Conservation (phyloP, 129 eudicot species). For the Calendula officinalis region DNA sequence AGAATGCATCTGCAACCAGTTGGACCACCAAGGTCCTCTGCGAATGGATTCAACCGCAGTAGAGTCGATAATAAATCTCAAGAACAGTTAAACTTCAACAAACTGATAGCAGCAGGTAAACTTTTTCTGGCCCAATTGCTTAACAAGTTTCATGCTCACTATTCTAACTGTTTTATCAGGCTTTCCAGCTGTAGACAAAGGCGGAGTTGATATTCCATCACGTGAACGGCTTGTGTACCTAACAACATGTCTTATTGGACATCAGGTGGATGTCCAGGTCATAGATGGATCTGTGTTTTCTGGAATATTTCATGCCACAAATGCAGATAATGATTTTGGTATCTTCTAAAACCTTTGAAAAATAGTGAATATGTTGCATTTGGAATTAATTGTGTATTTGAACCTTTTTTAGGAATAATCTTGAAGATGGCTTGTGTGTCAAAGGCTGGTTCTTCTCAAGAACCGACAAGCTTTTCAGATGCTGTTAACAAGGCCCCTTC, state of each 20-base stretch:
- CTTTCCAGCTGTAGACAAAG: slow-evolving; percentile 51
- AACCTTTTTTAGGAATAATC: too few species aligned
- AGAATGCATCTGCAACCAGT: slow-evolving; percentile 66
- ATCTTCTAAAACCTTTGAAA: too few species aligned
- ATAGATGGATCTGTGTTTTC: slow-evolving; percentile 79
- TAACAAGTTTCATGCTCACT: too few species aligned
- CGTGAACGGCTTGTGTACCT: slow-evolving; percentile 74
- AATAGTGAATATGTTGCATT: slow-evolving; percentile 2
- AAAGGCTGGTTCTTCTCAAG: slow-evolving; percentile 60
- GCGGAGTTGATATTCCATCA: slow-evolving; percentile 55
- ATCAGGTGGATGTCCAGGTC: slow-evolving; percentile 90
- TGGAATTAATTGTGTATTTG: too few species aligned
- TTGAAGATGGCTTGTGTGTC: slow-evolving; percentile 88
- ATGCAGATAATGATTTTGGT: slow-evolving; percentile 93
- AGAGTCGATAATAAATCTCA: slow-evolving; percentile 43
- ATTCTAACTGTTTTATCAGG: too few species aligned
- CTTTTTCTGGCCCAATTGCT: too few species aligned
- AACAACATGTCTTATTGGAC: slow-evolving; percentile 83
- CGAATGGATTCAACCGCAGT: slow-evolving; percentile 60
- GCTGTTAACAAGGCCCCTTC: slow-evolving; percentile 59
- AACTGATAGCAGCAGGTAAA: slow-evolving; percentile 37
- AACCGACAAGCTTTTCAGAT: slow-evolving; percentile 48
- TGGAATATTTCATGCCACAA: slow-evolving; percentile 81
- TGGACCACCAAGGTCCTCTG: slow-evolving; percentile 57
- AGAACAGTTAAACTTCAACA: slow-evolving; percentile 45